phyloP scores from a whole-genome alignment of 768 basidiomycete species.

The Russula olivacea region DNA sequence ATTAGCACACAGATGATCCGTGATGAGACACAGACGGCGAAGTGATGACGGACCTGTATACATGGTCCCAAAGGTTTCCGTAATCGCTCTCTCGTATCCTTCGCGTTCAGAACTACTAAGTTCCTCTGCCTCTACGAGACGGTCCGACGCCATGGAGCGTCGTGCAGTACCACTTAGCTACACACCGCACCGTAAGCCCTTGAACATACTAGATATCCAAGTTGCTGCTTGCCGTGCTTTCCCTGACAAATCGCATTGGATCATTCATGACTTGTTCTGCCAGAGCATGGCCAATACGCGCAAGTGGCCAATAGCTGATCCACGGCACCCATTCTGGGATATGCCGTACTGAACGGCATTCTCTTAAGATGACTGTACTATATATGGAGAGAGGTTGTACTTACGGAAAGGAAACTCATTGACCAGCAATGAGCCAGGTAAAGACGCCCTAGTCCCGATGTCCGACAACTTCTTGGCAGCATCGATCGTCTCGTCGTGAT shows the following conservation, averaged over 20 bases:
- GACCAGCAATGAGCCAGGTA: constrained; percentile 1
- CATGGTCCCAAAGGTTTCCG: background rate
- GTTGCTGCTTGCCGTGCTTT: background rate
- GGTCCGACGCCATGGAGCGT: background rate
- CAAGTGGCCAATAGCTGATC: constrained; percentile 2
- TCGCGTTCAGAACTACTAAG: background rate
- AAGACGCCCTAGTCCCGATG: background rate
- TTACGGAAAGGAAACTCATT: constrained; percentile 15
- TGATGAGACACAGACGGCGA: background rate
- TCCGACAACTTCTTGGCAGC: background rate
- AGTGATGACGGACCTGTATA: background rate
- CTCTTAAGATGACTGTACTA: background rate
- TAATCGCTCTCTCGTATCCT: background rate
- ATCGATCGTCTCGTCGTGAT: background rate
- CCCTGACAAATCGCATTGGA: background rate
- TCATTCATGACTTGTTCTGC: background rate
- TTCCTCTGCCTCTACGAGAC: background rate
- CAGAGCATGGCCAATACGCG: background rate
- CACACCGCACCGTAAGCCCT: background rate
- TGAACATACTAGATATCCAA: background rate
- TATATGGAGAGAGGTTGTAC: background rate
- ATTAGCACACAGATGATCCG: background rate
- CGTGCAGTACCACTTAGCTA: background rate
- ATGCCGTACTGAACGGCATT: background rate
- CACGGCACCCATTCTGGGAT: constrained; percentile 10